These are phyloP conservation scores for Vitis amurensis DNA, from an alignment of 164 flowering plant species.

Conservation along the genomic window DNA sequence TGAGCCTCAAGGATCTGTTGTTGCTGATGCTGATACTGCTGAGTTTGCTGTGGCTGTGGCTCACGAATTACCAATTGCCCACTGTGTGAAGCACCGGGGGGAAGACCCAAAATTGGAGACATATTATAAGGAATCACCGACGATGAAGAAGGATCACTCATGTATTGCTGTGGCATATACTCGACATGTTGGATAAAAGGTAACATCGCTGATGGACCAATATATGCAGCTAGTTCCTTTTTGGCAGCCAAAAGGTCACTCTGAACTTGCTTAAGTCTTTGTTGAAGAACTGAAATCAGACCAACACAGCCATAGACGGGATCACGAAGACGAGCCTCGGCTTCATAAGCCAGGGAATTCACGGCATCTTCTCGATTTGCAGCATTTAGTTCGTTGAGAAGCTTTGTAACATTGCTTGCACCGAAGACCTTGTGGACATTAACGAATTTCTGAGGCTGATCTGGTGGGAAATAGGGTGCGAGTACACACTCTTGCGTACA, in stretches of 20 bases:
- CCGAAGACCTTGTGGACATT: constrained; percentile 42
- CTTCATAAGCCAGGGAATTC: constrained; percentile 42
- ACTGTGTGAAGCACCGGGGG: constrained; percentile 5
- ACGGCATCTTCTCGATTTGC: constrained; percentile 39
- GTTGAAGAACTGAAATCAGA: constrained; percentile 45
- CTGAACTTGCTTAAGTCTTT: constrained; percentile 33
- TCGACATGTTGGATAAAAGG: constrained; percentile 20
- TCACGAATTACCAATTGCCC: constrained; percentile 13
- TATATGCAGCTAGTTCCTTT: constrained; percentile 39
- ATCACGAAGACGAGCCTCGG: constrained; percentile 38
- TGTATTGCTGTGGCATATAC: constrained; percentile 11
- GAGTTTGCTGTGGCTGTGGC: constrained; percentile 18
- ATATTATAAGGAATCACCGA: constrained; percentile 11
- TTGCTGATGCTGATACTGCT: constrained; percentile 37
- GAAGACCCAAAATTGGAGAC: constrained; percentile 27
- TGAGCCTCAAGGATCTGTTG: constrained; percentile 46
- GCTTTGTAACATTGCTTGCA: constrained; percentile 44
- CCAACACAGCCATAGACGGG: constrained; percentile 56
- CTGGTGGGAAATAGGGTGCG: constrained; percentile 68
- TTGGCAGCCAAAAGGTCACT: constrained; percentile 33
- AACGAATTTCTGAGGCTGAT: constrained; percentile 39
- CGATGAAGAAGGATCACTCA: constrained; percentile 13
- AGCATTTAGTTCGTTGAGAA: constrained; percentile 39
- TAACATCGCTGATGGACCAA: constrained; percentile 42
- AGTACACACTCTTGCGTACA: constrained; percentile 60